Evolutionary conservation across 75 land plant species (phyloP).

Genomic region (Azolla pinnata): DNA sequence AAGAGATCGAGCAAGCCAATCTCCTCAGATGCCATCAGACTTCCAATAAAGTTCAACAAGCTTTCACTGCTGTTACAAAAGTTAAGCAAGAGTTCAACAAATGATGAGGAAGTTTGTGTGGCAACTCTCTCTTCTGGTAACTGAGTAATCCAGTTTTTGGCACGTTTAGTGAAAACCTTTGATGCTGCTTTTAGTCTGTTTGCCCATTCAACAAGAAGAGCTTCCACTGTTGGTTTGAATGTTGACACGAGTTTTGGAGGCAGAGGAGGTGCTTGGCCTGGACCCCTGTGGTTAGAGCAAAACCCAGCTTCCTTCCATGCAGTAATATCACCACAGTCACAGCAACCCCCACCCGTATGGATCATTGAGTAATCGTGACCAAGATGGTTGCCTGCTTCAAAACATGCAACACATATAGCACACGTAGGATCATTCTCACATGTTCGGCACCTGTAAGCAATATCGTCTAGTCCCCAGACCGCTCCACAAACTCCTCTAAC

Average conservation of each 20-base stretch:
- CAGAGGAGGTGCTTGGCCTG: slow-evolving; percentile 65
- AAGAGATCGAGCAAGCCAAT: slow-evolving; percentile 49
- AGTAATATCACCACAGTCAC: slow-evolving; percentile 94
- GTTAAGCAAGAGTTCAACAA: slow-evolving; percentile 64
- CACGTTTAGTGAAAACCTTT: slow-evolving; percentile 7
- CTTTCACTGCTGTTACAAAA: slow-evolving; percentile 70
- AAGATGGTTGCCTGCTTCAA: slow-evolving; percentile 72
- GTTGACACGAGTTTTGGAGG: slow-evolving; percentile 25
- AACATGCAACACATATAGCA: slow-evolving; percentile 97
- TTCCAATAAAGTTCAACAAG: slow-evolving; percentile 61
- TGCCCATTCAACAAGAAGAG: slow-evolving; percentile 54
- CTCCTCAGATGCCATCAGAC: slow-evolving; percentile 19
- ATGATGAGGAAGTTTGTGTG: slow-evolving; percentile 32
- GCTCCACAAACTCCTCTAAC: slow-evolving; percentile 92
- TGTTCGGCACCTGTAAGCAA: slow-evolving; percentile 80
- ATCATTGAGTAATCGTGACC: slow-evolving; percentile 86
- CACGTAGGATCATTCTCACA: slow-evolving; percentile 96
- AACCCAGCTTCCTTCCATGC: slow-evolving; percentile 96
- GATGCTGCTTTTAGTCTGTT: slow-evolving; percentile 35
- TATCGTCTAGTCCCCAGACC: slow-evolving; percentile 82
- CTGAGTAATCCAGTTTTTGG: slow-evolving; percentile 18
- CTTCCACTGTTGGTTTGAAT: slow-evolving; percentile 55
- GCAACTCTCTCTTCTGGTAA: slow-evolving; percentile 28
- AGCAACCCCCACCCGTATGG: slow-evolving; percentile 90
- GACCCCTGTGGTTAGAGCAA: slow-evolving; percentile 82